These are phyloP conservation scores for Paracamarosporium sp. DNA, from an alignment of 2,329 filamentous ascomycete species.

Conservation along the genomic window DNA sequence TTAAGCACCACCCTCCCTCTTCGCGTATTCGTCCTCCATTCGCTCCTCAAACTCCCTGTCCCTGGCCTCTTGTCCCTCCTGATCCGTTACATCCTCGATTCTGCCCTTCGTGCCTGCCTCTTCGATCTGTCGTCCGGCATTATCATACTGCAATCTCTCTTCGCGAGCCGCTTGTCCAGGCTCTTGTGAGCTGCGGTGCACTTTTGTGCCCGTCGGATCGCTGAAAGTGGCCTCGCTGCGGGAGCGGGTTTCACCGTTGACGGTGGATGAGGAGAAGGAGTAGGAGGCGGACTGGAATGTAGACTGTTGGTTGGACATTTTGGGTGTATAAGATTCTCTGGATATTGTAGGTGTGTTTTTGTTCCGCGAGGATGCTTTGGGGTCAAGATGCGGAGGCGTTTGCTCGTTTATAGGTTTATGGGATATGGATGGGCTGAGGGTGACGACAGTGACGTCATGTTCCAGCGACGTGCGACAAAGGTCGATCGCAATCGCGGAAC, in stretches of 20 bases:
- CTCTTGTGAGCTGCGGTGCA: constrained; percentile 33
- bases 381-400: not conserved
- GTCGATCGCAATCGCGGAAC: no score
- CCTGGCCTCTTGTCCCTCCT: constrained; percentile 41
- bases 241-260: constrained; percentile 38
- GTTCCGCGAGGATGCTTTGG: not conserved
- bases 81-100: constrained; percentile 43
- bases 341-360: not conserved
- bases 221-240: constrained; percentile 29
- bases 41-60: constrained; percentile 49
- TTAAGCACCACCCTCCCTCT: constrained; percentile 52
- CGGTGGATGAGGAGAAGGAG: constrained; percentile 28
- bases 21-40: constrained; percentile 54
- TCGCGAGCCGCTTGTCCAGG: constrained; percentile 32
- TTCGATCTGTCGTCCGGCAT: constrained; percentile 22
- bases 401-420: not conserved
- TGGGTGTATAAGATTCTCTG: not conserved
- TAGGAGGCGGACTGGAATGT: constrained; percentile 35
- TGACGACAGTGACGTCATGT: constrained; percentile 9
- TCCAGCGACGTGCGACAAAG: not conserved
- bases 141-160: constrained; percentile 34
- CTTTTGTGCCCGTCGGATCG: constrained; percentile 36
- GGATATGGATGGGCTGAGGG: not conserved
- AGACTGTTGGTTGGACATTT: constrained; percentile 20
- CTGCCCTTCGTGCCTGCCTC: constrained; percentile 17